Conservation (phyloP, 345 rosid species). For the Reutealis trisperma region DNA sequence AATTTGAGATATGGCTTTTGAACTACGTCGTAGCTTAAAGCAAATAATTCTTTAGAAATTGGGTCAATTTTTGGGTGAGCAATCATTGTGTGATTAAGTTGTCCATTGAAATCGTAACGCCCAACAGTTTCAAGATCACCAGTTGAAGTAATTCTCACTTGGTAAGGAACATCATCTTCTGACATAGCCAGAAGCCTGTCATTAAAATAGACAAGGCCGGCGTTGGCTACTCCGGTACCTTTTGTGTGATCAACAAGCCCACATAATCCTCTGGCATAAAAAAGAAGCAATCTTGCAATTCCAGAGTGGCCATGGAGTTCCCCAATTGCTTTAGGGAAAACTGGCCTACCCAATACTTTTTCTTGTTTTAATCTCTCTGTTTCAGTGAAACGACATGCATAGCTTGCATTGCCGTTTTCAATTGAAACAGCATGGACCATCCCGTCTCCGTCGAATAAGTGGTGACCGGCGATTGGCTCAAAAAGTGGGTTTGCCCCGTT, state of each 20-base stretch:
- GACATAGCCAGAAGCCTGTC: slow-evolving; percentile 83
- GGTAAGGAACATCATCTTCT: slow-evolving; percentile 91
- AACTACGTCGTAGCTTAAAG: slow-evolving; percentile 80
- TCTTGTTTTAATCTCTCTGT: slow-evolving; percentile 31
- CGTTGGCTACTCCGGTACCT: slow-evolving; percentile 90
- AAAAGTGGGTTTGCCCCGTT: slow-evolving; percentile 95
- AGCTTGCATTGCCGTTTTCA: slow-evolving; percentile 58
- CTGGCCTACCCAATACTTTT: slow-evolving; percentile 30
- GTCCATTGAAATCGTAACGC: slow-evolving; percentile 63
- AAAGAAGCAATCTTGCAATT: slow-evolving; percentile 64
- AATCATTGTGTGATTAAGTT: slow-evolving; percentile 72
- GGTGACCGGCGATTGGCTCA: slow-evolving; percentile 88
- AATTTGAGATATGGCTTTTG: slow-evolving; percentile 80
- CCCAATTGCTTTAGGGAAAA: slow-evolving; percentile 90
- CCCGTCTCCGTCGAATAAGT: slow-evolving; percentile 93
- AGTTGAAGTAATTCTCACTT: slow-evolving; percentile 52
- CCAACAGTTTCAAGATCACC: slow-evolving; percentile 83
- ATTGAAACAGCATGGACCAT: slow-evolving; percentile 87
- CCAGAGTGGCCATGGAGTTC: slow-evolving; percentile 90
- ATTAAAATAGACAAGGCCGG: slow-evolving; percentile 78
- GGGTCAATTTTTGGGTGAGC: slow-evolving; percentile 96
- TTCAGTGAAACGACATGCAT: slow-evolving; percentile 88
- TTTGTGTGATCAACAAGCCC: slow-evolving; percentile 65
- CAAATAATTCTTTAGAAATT: slow-evolving; percentile 61
- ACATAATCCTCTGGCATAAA: slow-evolving; percentile 65